Evolutionary conservation across 257 asterid species (phyloP), one percentile per base, ranked within the genome.

Genomic region (Solanum medicagineum): DNA sequence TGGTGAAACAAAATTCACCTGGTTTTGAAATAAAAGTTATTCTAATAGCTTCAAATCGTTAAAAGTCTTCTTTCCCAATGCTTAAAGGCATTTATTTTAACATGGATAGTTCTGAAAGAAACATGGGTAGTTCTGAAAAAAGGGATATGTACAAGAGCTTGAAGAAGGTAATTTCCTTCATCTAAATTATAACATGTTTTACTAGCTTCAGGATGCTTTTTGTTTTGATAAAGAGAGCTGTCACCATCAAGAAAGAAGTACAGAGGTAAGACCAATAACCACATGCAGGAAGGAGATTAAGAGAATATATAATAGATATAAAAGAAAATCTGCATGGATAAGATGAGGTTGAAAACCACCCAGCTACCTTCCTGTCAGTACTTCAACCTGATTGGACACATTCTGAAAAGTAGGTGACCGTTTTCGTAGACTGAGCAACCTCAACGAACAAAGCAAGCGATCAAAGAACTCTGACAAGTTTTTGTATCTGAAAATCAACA

Each of bases 291-390:
- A 24, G 26, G 45, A 10, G 20, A 75, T 49, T 75, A 24, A 29
- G 22, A 77, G 63, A 51, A 77, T 36, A 77, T 36, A 51, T 63
- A 77, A 51, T 45, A 24, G 62, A 77, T 15, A 77, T 77, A 51
- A 51, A 77, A 77, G 63, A 22, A 77, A 77, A 77, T 8, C 1
- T 1, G 13, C n/a, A 24, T 45, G 53, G 63, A 77, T 29, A 9
- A 77, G 47, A 53, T 53, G 49, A 51, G 47, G 62, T 79, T 11
- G 14, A 29, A 32, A 77, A 60, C 69, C 47, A 16, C 17, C 5
- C 60, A 65, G 62, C 84, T 88, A 93, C 99, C 97, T 93, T 90
- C 95, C 96, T 11, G 95, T 87, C 84, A 93, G 86, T 44, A 90
- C 88, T 86, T 92, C 92, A 83, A 95, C 93, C 87, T 91, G 98